These are phyloP conservation scores for Phlyctochytrium arcticum DNA, from an alignment of 192 early-diverging fungal species.

Conservation along the genomic window DNA sequence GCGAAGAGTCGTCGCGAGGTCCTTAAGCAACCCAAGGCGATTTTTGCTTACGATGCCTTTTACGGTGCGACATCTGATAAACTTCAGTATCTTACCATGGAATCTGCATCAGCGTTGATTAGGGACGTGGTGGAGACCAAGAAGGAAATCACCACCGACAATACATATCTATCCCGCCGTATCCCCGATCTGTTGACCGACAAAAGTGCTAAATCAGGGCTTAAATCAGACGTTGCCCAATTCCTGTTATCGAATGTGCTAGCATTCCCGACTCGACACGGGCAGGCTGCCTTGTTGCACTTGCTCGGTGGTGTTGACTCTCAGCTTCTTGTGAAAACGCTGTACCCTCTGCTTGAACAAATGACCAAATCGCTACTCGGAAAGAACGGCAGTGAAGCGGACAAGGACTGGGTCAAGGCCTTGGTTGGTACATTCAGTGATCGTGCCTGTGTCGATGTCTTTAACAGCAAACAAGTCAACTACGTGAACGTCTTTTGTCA, in stretches of 20 bases:
- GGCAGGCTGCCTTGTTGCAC: conserved; percentile 40
- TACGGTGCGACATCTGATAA: conserved; percentile 48
- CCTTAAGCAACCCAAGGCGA: conserved; percentile 14
- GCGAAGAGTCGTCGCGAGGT: no score
- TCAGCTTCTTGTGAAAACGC: conserved; percentile 53
- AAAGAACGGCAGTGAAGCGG: no score
- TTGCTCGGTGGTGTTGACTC: conserved; percentile 47
- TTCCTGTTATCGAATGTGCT: conserved; percentile 44
- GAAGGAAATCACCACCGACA: conserved; percentile 45
- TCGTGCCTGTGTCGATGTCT: no score
- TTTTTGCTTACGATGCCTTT: conserved; percentile 57
- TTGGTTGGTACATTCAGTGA: no score
- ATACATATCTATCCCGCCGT: conserved; percentile 30
- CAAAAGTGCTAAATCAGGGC: not conserved
- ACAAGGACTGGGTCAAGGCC: no score
- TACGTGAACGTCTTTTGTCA: conserved; percentile 44
- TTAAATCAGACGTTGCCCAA: conserved; percentile 32
- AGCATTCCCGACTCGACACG: conserved; percentile 26
- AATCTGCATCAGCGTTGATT: conserved; percentile 45
- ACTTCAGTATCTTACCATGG: conserved; percentile 56
- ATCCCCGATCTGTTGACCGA: conserved; percentile 19
- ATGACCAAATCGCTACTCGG: conserved; percentile 30
- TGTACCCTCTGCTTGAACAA: conserved; percentile 57
- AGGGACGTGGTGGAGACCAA: conserved; percentile 39
- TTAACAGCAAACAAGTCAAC: conserved; percentile 29